These are phyloP conservation scores for Phytophthora nicotianae DNA, from an alignment of 352 stramenopile genomes.

Conservation along the genomic window DNA sequence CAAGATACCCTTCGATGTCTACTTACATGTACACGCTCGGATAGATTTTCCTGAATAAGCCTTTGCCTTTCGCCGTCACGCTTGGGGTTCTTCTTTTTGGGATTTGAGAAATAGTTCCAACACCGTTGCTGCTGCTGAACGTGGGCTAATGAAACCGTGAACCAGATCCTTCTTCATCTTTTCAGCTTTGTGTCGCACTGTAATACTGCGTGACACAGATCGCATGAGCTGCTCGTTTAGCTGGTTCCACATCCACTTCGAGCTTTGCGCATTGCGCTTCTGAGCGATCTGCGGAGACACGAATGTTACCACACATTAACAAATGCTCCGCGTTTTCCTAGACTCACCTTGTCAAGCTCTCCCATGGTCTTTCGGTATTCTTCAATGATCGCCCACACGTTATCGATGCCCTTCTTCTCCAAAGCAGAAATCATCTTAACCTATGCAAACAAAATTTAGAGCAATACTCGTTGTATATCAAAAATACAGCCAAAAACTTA, in stretches of 20 bases:
- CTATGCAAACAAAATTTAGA: slow-evolving; percentile 22
- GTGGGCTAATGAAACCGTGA: slow-evolving; percentile 67
- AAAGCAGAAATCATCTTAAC: slow-evolving; percentile 77
- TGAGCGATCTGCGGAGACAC: slow-evolving; percentile 47
- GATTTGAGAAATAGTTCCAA: slow-evolving; percentile 68
- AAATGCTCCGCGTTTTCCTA: neutral
- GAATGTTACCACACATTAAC: neutral
- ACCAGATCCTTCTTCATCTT: slow-evolving; percentile 69
- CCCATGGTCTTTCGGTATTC: slow-evolving; percentile 68
- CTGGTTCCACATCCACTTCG: slow-evolving; percentile 86
- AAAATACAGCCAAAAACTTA: slow-evolving; percentile 12
- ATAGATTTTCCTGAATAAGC: neutral
- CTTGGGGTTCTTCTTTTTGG: slow-evolving; percentile 31
- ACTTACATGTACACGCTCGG: neutral
- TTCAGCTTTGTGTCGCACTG: slow-evolving; percentile 53
- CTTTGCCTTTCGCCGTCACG: slow-evolving; percentile 15
- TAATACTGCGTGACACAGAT: slow-evolving; percentile 50
- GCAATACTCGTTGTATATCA: neutral
- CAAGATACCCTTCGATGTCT: neutral
- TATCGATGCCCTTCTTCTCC: slow-evolving; percentile 72
- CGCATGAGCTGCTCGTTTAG: slow-evolving; percentile 80
- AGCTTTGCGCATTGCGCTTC: slow-evolving; percentile 74
- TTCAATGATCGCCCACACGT: slow-evolving; percentile 69
- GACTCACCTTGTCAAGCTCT: slow-evolving; percentile 51
- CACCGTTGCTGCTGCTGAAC: slow-evolving; percentile 62